A percentile compares a stretch with the other conserved stretches of the same genome.
Conservation (phyloP, 1,139 yeast genomes). For the Komagataea norvegica region DNA sequence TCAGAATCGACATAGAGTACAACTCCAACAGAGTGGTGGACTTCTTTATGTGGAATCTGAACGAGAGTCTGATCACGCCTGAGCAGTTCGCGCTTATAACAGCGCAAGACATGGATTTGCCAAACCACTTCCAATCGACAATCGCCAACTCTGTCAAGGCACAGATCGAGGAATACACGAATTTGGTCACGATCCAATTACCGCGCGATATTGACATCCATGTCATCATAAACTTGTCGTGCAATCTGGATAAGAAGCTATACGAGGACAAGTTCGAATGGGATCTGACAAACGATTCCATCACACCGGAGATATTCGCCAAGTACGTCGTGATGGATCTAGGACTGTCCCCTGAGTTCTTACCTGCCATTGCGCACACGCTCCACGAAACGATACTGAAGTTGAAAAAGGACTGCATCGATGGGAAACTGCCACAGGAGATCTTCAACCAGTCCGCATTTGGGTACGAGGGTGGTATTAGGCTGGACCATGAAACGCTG, state of each 20-base stretch:
- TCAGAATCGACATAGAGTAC: slow-evolving; percentile 69
- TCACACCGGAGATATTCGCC: slow-evolving; percentile 85
- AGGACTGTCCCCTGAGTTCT: slow-evolving; percentile 80
- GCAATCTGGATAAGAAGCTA: slow-evolving; percentile 75
- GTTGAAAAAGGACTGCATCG: slow-evolving; percentile 80
- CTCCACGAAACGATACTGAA: slow-evolving; percentile 75
- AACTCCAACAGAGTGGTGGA: slow-evolving; percentile 70
- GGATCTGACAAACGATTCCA: slow-evolving; percentile 62
- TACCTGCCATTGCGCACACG: slow-evolving; percentile 86
- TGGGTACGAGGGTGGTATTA: slow-evolving; percentile 58
- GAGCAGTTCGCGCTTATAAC: slow-evolving; percentile 76
- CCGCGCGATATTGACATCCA: slow-evolving; percentile 65
- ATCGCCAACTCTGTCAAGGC: slow-evolving; percentile 69
- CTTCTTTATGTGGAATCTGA: slow-evolving; percentile 84
- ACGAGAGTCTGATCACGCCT: slow-evolving; percentile 76
- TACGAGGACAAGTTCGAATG: slow-evolving; percentile 94
- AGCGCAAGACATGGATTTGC: slow-evolving; percentile 79
- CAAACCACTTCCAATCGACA: slow-evolving; percentile 55
- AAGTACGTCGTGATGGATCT: slow-evolving; percentile 75
- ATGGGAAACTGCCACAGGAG: slow-evolving; percentile 63
- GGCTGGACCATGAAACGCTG: slow-evolving; percentile 53
- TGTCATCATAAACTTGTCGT: slow-evolving; percentile 76
- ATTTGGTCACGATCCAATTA: slow-evolving; percentile 57
- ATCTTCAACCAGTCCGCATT: slow-evolving; percentile 55
- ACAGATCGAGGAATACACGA: slow-evolving; percentile 74